phyloP scores from a whole-genome alignment of 768 basidiomycete species.

The Sporobolomyces roseus region DNA sequence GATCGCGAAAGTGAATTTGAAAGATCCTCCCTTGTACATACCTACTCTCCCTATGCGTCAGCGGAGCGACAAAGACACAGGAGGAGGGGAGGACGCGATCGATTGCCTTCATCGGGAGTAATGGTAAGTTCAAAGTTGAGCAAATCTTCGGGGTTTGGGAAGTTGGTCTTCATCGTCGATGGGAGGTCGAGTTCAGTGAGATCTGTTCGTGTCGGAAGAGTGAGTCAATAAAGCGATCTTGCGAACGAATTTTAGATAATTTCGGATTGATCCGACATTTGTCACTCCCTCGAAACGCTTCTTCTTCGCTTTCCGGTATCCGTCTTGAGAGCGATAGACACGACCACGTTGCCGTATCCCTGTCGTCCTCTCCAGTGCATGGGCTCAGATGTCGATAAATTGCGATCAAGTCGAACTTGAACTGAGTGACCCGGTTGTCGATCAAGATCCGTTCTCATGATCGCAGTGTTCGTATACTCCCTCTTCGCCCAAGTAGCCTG shows the following conservation, averaged over 20 bases:
- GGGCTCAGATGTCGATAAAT: too few species aligned
- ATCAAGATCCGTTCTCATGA: too few species aligned
- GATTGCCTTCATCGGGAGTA: constrained; percentile 88
- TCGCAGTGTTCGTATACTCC: too few species aligned
- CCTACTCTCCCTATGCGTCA: constrained; percentile 54
- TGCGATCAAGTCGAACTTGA: too few species aligned
- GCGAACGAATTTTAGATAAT: neutral
- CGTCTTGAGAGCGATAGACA: too few species aligned
- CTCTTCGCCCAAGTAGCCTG: neutral
- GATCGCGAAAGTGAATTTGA: constrained; percentile 90
- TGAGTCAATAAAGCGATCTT: neutral
- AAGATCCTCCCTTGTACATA: constrained; percentile 95
- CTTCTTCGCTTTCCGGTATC: too few species aligned
- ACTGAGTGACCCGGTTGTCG: neutral
- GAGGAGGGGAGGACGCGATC: neutral
- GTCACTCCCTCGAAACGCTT: too few species aligned
- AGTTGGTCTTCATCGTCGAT: constrained; percentile 89
- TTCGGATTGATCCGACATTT: neutral
- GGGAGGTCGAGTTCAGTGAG: constrained; percentile 95
- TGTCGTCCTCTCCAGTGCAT: too few species aligned
- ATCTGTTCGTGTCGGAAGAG: constrained; percentile 61
- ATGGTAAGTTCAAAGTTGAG: constrained; percentile 95
- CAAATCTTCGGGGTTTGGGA: constrained; percentile 86
- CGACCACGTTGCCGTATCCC: too few species aligned
- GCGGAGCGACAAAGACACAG: neutral